phyloP scores from a whole-genome alignment of 257 asterid species.

The Pogostemon cablin region DNA sequence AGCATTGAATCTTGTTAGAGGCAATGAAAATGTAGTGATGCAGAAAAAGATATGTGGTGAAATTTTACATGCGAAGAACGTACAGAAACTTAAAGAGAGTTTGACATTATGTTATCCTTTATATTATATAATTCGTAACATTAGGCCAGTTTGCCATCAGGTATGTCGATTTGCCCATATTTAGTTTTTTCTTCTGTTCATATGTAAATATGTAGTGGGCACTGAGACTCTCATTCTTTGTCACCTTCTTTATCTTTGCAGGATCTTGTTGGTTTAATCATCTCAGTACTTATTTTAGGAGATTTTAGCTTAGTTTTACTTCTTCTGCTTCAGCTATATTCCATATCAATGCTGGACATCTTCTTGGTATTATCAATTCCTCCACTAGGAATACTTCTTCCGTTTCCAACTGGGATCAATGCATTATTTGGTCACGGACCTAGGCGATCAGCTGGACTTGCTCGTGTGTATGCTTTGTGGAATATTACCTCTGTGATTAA shows the following conservation, averaged over 20 bases:
- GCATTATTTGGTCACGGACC: constrained; percentile 89
- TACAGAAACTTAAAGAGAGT: constrained; percentile 57
- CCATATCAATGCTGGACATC: constrained; percentile 66
- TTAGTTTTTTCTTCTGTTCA: neutral
- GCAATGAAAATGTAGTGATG: constrained; percentile 55
- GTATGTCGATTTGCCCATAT: constrained; percentile 39
- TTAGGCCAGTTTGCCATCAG: constrained; percentile 87
- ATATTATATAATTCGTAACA: constrained; percentile 62
- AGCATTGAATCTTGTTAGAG: constrained; percentile 81
- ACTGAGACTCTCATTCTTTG: constrained; percentile 19
- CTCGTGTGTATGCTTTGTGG: constrained; percentile 88
- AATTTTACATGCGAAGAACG: constrained; percentile 52
- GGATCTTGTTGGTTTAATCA: constrained; percentile 86
- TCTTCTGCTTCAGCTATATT: constrained; percentile 80
- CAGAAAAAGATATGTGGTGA: constrained; percentile 65
- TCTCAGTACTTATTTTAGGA: constrained; percentile 79
- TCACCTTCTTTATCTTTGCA: constrained; percentile 45
- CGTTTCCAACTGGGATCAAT: constrained; percentile 88
- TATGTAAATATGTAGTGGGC: neutral
- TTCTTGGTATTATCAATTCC: constrained; percentile 66
- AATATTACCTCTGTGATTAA: constrained; percentile 74
- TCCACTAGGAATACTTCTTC: constrained; percentile 83
- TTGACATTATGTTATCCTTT: constrained; percentile 51
- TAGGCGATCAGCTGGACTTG: constrained; percentile 79
- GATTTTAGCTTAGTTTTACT: constrained; percentile 91